Conservation (phyloP, 306 rosid genomes). For the Ormosia emarginata region DNA sequence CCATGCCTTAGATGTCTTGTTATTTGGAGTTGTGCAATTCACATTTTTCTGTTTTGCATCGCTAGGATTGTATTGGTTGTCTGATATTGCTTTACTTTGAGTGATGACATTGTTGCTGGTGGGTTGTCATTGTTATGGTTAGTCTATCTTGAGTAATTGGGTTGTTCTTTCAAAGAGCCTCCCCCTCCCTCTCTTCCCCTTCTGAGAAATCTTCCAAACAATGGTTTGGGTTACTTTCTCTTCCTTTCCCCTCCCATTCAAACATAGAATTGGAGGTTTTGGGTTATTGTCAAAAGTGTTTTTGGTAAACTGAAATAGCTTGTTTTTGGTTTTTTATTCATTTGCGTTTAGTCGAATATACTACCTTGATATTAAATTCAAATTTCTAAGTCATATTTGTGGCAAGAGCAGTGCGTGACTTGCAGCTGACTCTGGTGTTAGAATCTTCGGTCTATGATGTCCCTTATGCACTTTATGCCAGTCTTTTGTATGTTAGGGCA, state of each 20-base stretch:
- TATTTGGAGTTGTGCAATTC: not conserved
- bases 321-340: not conserved
- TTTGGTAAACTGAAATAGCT: not conserved
- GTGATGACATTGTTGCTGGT: slow-evolving; percentile 1
- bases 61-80: not conserved
- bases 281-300: not conserved
- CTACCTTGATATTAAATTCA: not conserved
- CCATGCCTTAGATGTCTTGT: slow-evolving; percentile 7
- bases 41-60: not conserved
- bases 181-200: not conserved
- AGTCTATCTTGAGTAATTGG: not conserved
- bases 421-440: not conserved
- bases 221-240: no score
- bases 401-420: not conserved
- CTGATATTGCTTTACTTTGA: slow-evolving; percentile 10
- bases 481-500: not conserved
- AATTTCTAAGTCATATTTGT: not conserved
- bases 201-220: no score
- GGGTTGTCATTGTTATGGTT: not conserved
- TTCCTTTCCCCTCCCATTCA: not conserved
- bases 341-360: not conserved
- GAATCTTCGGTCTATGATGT: not conserved
- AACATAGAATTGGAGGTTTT: not conserved
- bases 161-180: not conserved
- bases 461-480: not conserved